Base-by-base conservation (phyloP, 2,329 filamentous ascomycete genomes). In the Beauveria australis region DNA sequence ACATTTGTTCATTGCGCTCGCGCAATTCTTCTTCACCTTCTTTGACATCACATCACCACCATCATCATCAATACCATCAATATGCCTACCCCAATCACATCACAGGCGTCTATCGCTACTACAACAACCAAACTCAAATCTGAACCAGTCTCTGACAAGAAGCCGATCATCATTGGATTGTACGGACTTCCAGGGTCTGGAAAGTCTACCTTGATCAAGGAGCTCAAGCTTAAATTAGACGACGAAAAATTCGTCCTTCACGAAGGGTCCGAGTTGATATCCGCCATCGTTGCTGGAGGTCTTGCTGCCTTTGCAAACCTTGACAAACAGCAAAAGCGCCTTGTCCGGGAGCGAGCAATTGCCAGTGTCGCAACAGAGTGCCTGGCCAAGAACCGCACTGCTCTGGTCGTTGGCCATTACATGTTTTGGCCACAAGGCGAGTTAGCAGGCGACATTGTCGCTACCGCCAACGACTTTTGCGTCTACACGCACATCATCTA, bases 401-500 rank as follows among this genome's bases (percentile, higher is more conserved):
- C 69, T 1, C 65, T 88, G 3, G 79, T 87, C 3, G 70, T 79
- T 5, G 82, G 82, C 0, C 81, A 87, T 66, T 79, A 74, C 66
- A 80, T 79, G 72, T 80, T 86, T 64, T 85, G 81, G 80, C 4
- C 62, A 0, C 73, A 79, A 28, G 5, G 70, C 74, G 26, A 74
- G 0, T 61, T 67, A 9, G 43, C 28, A n/a, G 70, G 67, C 37
- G 19, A 67, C 1, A 18, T 63, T 6, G 75, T 82, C 0, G 75
- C 69, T 55, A 85, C 80, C 0, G 12, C 69, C 2, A 70, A 65
- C 8, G 83, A 87, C 60, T 53, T 78, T 4, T 48, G 72, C 0
- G 74, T 69, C 0, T 87, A 77, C 66, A 84, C 81, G 0, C 82
- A 87, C 64, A 81, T 88, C 16, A 48, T 88, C 14, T 87, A 87